These are phyloP conservation scores for Fimicolochytrium jonesii DNA, from an alignment of 192 early-diverging fungal species.

Conservation along the genomic window DNA sequence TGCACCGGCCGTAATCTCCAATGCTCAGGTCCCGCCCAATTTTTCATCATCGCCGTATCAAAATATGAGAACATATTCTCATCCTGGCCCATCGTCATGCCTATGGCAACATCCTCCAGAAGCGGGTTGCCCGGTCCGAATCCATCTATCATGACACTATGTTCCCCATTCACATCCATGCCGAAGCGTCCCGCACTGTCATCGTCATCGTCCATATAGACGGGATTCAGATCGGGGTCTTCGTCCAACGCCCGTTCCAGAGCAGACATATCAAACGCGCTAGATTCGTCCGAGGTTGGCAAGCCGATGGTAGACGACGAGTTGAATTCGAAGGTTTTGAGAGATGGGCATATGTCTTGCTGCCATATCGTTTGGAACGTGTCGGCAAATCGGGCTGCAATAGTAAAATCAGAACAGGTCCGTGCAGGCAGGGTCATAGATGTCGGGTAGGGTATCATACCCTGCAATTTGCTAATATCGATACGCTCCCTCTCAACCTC, in stretches of 20 bases:
- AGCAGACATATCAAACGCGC: slow-evolving; percentile 10
- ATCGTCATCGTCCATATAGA: slow-evolving; percentile 29
- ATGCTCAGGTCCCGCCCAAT: slow-evolving; percentile 93
- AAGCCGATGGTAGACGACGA: slow-evolving; percentile 14
- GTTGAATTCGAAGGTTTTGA: slow-evolving; percentile 67
- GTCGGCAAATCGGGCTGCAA: slow-evolving; percentile 43
- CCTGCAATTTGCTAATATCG: slow-evolving; percentile 43
- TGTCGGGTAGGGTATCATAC: slow-evolving; percentile 5
- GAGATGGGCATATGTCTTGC: slow-evolving; percentile 63
- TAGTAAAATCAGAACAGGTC: not conserved
- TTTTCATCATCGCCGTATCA: slow-evolving; percentile 71
- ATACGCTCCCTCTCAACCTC: slow-evolving; percentile 30
- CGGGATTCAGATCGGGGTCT: slow-evolving; percentile 10
- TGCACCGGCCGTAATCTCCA: slow-evolving; percentile 57
- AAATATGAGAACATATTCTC: slow-evolving; percentile 80
- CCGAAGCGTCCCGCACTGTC: slow-evolving; percentile 14
- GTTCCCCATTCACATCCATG: slow-evolving; percentile 7
- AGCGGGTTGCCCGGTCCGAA: not conserved
- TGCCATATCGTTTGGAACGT: slow-evolving; percentile 38
- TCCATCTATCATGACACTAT: not conserved
- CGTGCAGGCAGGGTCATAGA: not conserved
- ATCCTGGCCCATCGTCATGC: slow-evolving; percentile 1
- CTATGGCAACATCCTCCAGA: slow-evolving; percentile 1
- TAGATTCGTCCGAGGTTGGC: slow-evolving; percentile 16
- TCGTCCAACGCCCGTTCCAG: slow-evolving; percentile 25